A percentile compares a stretch with the other conserved stretches of the same genome.
These are phyloP conservation scores for Penicillium cinerascens DNA, from an alignment of 495 filamentous ascomycete species.

Conservation along the genomic window DNA sequence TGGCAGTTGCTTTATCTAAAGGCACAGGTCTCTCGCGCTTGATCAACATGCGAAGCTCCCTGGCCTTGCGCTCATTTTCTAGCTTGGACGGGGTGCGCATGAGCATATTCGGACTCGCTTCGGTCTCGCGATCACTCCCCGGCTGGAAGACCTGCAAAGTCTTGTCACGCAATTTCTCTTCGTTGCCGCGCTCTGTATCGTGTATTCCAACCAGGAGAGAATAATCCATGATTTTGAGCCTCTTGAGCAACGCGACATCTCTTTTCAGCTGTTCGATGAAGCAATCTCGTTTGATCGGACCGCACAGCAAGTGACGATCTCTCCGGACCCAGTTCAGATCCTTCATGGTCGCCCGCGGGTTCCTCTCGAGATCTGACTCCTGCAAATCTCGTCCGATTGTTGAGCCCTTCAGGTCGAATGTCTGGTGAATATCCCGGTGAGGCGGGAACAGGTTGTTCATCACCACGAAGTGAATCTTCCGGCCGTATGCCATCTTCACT, in stretches of 20 bases:
- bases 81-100: slow-evolving; percentile 92
- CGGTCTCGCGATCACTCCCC: slow-evolving; percentile 63
- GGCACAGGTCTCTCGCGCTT: slow-evolving; percentile 89
- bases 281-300: slow-evolving; percentile 74
- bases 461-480: slow-evolving; percentile 98
- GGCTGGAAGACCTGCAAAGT: slow-evolving; percentile 95
- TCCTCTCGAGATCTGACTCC: slow-evolving; percentile 81
- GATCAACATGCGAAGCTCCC: slow-evolving; percentile 86
- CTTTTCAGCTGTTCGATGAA: slow-evolving; percentile 86
- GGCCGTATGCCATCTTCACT: slow-evolving; percentile 96
- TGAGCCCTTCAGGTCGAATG: slow-evolving; percentile 97
- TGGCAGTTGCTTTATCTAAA: slow-evolving; percentile 74
- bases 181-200: slow-evolving; percentile 82
- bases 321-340: slow-evolving; percentile 95
- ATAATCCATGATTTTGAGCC: slow-evolving; percentile 97
- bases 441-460: slow-evolving; percentile 99
- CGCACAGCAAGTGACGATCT: slow-evolving; percentile 79
- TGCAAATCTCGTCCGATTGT: slow-evolving; percentile 87
- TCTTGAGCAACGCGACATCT: slow-evolving; percentile 82
- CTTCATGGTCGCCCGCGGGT: slow-evolving; percentile 91
- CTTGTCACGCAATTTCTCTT: slow-evolving; percentile 92
- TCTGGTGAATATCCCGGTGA: slow-evolving; percentile 94
- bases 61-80: slow-evolving; percentile 87
- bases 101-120: slow-evolving; percentile 57
- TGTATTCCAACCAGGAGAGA: slow-evolving; percentile 94